These are phyloP conservation scores for Plasmodium falciparum DNA, from an alignment of 169 alveolate species.

Conservation along the genomic window DNA sequence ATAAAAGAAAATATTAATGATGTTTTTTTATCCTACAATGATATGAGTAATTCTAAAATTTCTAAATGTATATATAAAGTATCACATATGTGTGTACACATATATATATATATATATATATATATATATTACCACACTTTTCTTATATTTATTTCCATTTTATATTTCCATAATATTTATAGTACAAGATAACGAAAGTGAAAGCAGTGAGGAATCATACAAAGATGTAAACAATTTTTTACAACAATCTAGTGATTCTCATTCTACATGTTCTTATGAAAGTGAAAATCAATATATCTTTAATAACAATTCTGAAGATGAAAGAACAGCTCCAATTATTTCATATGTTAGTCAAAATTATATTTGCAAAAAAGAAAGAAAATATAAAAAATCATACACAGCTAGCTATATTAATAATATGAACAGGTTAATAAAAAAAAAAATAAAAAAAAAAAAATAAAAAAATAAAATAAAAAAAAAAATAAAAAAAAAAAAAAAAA, in stretches of 20 bases:
- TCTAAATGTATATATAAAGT: not conserved
- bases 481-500: not conserved
- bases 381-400: slow-evolving; percentile 42
- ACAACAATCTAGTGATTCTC: slow-evolving; percentile 54
- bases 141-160: slow-evolving; percentile 12
- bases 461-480: not conserved
- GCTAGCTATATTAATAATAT: slow-evolving; percentile 64
- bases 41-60: slow-evolving; percentile 24
- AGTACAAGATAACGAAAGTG: slow-evolving; percentile 71
- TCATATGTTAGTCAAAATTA: slow-evolving; percentile 42
- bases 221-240: slow-evolving; percentile 52
- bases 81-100: no score
- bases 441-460: slow-evolving; percentile 5
- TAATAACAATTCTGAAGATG: slow-evolving; percentile 29
- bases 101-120: not conserved
- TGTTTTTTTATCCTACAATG: slow-evolving; percentile 71
- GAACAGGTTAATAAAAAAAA: slow-evolving; percentile 65
- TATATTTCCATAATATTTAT: slow-evolving; percentile 10
- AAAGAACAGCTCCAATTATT: slow-evolving; percentile 13
- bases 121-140: not conserved
- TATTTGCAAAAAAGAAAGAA: slow-evolving; percentile 30
- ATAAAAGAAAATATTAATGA: slow-evolving; percentile 38
- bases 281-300: slow-evolving; percentile 33
- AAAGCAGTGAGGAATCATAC: slow-evolving; percentile 50
- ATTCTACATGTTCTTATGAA: slow-evolving; percentile 42